phyloP scores from a whole-genome alignment of 164 flowering plant genomes.

The Buxus sempervirens region DNA sequence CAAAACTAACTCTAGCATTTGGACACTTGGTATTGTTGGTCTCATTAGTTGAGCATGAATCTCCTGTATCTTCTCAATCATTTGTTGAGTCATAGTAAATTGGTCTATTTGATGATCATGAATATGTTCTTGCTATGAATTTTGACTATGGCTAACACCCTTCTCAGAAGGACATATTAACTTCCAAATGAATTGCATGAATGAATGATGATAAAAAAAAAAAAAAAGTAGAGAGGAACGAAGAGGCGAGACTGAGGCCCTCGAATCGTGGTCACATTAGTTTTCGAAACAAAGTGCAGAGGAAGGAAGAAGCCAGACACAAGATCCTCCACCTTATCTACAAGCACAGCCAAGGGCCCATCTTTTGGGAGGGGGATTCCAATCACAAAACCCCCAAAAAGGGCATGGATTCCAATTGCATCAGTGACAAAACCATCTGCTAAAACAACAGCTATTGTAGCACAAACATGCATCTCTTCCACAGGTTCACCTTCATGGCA shows the following conservation, averaged over 20 bases:
- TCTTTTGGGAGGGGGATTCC: constrained; percentile 77
- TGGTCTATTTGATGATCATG: too few relatives aligned
- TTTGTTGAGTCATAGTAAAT: too few relatives aligned
- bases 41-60: too few relatives aligned
- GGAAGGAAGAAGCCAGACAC: constrained; percentile 80
- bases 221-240: too few relatives aligned
- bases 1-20: too few relatives aligned
- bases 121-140: too few relatives aligned
- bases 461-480: constrained; percentile 54
- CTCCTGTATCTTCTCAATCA: too few relatives aligned
- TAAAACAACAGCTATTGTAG: constrained; percentile 47
- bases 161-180: too few relatives aligned
- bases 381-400: constrained; percentile 77
- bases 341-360: constrained; percentile 64
- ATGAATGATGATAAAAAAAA: too few relatives aligned
- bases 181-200: too few relatives aligned
- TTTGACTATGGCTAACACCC: too few relatives aligned
- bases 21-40: too few relatives aligned
- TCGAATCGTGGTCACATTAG: constrained; percentile 62
- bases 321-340: constrained; percentile 81
- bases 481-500: constrained; percentile 71
- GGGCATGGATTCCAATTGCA: constrained; percentile 72
- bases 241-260: constrained; percentile 76
- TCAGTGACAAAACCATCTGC: constrained; percentile 73
- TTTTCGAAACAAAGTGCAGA: constrained; percentile 74